These are phyloP conservation scores for Aphanomyces stellatus DNA, from an alignment of 352 stramenopile genomes.

Conservation along the genomic window DNA sequence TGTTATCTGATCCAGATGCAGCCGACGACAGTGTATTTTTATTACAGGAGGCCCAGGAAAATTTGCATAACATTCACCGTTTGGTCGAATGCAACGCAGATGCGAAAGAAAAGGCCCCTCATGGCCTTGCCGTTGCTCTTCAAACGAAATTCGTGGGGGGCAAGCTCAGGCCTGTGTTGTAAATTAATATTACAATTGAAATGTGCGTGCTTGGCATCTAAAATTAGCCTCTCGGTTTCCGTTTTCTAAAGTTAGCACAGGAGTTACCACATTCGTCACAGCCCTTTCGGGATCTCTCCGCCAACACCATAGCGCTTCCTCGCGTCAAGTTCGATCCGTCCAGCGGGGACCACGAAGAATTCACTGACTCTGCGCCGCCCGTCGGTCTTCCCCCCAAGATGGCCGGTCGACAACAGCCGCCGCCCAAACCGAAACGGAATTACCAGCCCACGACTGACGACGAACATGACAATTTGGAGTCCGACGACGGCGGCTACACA, in stretches of 20 bases:
- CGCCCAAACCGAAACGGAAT: conserved; percentile 62
- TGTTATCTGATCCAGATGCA: neutral
- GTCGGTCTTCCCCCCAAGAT: neutral
- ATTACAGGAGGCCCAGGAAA: neutral
- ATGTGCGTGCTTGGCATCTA: no score
- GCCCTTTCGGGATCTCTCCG: neutral
- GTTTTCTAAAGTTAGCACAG: neutral
- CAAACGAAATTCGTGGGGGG: no score
- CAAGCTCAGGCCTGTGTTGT: no score
- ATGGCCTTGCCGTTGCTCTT: no score
- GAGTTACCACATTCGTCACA: neutral
- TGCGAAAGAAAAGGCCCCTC: no score
- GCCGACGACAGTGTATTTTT: neutral
- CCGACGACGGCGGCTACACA: conserved; percentile 2
- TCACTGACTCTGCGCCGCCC: neutral
- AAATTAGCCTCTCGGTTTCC: no score
- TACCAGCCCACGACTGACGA: conserved; percentile 33
- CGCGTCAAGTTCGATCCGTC: conserved; percentile 21
- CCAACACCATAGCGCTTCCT: conserved; percentile 16
- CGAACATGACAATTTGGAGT: conserved; percentile 45
- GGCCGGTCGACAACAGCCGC: conserved; percentile 20
- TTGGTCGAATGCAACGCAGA: neutral
- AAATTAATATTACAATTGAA: no score
- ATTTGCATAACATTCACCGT: neutral
- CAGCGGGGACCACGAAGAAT: neutral